Base-by-base conservation (phyloP, 805 yeast species). In the Lipomyces orientalis region DNA sequence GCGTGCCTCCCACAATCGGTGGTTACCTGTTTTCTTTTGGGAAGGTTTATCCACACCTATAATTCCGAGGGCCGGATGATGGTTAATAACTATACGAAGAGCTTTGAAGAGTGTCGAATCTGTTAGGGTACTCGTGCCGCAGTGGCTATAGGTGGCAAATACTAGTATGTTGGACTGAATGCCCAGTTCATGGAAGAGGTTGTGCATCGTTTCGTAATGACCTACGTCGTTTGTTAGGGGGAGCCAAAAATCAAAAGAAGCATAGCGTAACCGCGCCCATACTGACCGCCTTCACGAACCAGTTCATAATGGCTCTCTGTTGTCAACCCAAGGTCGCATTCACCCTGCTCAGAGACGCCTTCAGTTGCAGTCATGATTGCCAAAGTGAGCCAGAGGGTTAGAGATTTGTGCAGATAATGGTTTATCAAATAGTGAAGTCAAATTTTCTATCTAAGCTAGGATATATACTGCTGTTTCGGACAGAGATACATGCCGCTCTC, bases 121-220 rank as follows among this genome's bases (percentile, higher is more conserved):
- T 0, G 46, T 39, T 39, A 39, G 39, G 1, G 1, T 8, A 35
- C 39, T 35, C 29, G 29, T 25, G 29, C n/a, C n/a, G n/a, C 49
- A 39, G 49, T 39, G 49, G 49, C 16, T 39, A 39, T 39, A 39
- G 49, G 49, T 39, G 2, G 49, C 49, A 39, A 4, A 12, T 2
- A 39, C 49, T 39, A 39, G n/a, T 12, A 39, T 39, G 49, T 39
- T 39, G 49, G 49, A 39, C 3, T 39, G 49, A 39, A 39, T 39
- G 49, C 49, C 49, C 2, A 39, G 49, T 39, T 39, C 49, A 39
- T 39, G 49, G 49, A 39, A 39, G n/a, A 39, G 49, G 49, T 39
- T 39, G n/a, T 39, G 3, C 49, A 39, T 39, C 1, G 49, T 39
- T 39, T 39, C 49, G 3, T 39, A 39, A 39, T 12, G 49, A 39